Evolutionary conservation across 345 rosid genomes (phyloP).

Genomic region (Gossypium australe): DNA sequence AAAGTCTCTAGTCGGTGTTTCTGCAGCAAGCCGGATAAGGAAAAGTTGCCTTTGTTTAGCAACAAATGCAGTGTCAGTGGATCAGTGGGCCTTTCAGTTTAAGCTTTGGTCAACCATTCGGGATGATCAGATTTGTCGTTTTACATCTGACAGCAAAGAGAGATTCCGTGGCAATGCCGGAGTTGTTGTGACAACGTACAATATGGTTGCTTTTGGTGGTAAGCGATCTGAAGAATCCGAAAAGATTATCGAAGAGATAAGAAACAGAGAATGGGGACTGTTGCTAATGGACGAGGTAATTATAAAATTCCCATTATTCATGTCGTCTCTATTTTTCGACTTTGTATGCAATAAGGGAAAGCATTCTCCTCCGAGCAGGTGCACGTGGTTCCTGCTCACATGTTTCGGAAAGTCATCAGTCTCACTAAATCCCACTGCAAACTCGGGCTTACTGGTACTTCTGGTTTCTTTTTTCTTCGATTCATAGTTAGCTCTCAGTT

Average conservation of each 20-base stretch:
- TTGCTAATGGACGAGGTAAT: conserved; percentile 96
- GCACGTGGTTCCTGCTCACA: conserved; percentile 97
- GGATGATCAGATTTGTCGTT: conserved; percentile 87
- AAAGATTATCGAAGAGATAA: conserved; percentile 91
- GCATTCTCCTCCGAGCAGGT: conserved; percentile 39
- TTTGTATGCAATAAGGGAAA: conserved; percentile 1
- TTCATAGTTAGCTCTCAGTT: not conserved
- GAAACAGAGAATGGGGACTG: conserved; percentile 98
- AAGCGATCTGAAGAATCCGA: conserved; percentile 96
- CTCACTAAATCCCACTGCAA: conserved; percentile 98
- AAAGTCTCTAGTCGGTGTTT: conserved; percentile 92
- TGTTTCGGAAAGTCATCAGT: conserved; percentile 98
- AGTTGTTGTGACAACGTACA: conserved; percentile 94
- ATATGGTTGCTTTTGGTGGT: conserved; percentile 99
- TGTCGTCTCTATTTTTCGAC: not conserved
- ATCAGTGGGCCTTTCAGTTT: conserved; percentile 97
- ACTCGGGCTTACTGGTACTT: conserved; percentile 93
- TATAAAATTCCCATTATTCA: not conserved
- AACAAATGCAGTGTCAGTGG: conserved; percentile 97
- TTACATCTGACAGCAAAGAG: conserved; percentile 98
- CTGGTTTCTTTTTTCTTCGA: not conserved
- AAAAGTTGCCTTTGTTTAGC: conserved; percentile 98
- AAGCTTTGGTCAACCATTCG: conserved; percentile 85
- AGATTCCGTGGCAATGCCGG: conserved; percentile 95
- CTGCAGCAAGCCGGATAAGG: conserved; percentile 87